Evolutionary conservation across 2,329 filamentous ascomycete genomes (phyloP), one percentile per base, ranked within the genome.

Genomic region (Chlorencoelia australis): DNA sequence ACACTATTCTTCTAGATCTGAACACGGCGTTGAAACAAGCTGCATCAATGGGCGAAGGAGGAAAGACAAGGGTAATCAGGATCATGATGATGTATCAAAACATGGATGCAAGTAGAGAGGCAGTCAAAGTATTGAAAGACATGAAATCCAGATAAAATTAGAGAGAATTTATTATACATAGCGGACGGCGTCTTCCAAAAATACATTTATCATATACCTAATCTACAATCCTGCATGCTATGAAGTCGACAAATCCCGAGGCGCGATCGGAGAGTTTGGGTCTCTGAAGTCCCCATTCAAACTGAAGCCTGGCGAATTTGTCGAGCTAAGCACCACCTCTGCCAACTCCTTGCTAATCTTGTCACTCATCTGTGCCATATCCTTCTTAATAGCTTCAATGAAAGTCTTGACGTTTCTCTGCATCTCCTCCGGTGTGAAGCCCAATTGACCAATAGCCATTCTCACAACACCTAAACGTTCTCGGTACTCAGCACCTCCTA

Each of bases 381-480:
- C 85, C 51, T 75, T 75, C 73, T 85, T 94, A 49, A 96, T 58
- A 52, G 78, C 69, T 15, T 71, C 71, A 53, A 96, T 68, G 44
- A 94, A 75, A 16, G 75, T 67, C 62, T 79, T 82, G 58, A 98
- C 71, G 58, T 98, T 98, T 46, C 75, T 75, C 56, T 80, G 75
- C 63, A 98, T 63, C 70, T 91, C 77, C 52, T 91, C 79, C 3
- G 91, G 87, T 5, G 85, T 84, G 63, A 94, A 94, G 1, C 75
- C 82, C 55, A 98, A 62, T 63, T 95, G 87, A 4, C 89, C 91
- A 43, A 98, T 74, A n/a, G 87, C 80, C 69, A 96, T 74, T 41
- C 88, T 72, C 37, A 98, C 75, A 19, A 91, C 84, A 11, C 87
- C 91, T 47, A 79, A 62, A 48, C 81, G 73, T 66, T 98, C 91